These are phyloP conservation scores for Yarrowia bubula DNA, from an alignment of 805 yeast species.

Conservation along the genomic window DNA sequence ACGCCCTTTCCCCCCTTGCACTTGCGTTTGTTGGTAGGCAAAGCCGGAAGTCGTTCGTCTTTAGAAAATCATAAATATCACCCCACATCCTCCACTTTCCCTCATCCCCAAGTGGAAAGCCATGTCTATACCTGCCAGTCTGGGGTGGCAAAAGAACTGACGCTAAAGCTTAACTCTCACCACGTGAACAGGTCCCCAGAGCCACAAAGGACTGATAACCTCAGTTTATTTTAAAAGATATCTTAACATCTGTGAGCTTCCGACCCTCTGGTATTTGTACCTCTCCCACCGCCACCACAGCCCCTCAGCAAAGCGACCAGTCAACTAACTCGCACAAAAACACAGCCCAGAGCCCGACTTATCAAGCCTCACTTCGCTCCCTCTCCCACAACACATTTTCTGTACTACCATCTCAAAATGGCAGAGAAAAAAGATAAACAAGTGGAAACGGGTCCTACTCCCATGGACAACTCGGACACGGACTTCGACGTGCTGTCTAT, in stretches of 20 bases:
- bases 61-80: no score
- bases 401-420: not conserved
- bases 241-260: not conserved
- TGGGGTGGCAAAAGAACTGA: constrained; percentile 25
- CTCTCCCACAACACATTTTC: not conserved
- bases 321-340: not conserved
- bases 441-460: not conserved
- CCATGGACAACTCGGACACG: constrained; percentile 24
- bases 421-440: constrained; percentile 5
- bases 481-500: constrained; percentile 16
- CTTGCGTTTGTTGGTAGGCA: no score
- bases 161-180: constrained; percentile 25
- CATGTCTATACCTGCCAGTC: constrained; percentile 8
- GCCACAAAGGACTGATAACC: constrained; percentile 21
- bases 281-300: no score
- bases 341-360: not conserved
- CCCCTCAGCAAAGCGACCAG: not conserved
- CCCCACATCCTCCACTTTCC: not conserved
- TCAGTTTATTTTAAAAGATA: not conserved
- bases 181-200: constrained; percentile 19
- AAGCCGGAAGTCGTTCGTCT: no score
- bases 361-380: not conserved
- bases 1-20: not conserved
- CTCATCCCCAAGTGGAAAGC: not conserved
- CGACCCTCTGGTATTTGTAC: not conserved